These are phyloP conservation scores for Trametes cubensis DNA, from an alignment of 768 basidiomycete genomes.

Conservation along the genomic window DNA sequence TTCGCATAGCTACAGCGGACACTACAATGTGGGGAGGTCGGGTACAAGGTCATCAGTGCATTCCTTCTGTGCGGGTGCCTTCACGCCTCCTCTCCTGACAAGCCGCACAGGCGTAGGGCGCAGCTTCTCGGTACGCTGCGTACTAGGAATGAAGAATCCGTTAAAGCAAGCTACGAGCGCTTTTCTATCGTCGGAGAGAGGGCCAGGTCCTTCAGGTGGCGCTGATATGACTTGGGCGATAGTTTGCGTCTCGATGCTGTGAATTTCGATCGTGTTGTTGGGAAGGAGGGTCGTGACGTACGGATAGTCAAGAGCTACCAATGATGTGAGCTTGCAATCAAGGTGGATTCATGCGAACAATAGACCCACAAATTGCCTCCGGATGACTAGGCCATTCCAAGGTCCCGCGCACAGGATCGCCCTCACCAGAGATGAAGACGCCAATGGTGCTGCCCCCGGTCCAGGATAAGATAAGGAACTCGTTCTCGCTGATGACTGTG, in stretches of 20 bases:
- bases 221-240: constrained; percentile 71
- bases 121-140: constrained; percentile 45
- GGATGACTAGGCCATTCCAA: constrained; percentile 86
- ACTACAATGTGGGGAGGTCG: constrained; percentile 14
- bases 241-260: constrained; percentile 73
- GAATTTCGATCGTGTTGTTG: constrained; percentile 79
- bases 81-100: constrained; percentile 16
- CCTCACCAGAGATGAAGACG: constrained; percentile 80
- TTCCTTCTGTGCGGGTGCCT: not conserved
- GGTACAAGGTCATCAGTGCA: not conserved
- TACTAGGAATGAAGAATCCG: constrained; percentile 48
- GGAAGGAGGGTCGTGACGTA: constrained; percentile 78
- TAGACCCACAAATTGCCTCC: constrained; percentile 59
- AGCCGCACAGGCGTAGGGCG: constrained; percentile 37
- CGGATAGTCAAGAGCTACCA: constrained; percentile 76
- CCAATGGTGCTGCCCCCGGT: constrained; percentile 82
- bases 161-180: constrained; percentile 36
- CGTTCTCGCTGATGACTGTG: constrained; percentile 70
- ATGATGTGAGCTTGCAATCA: not conserved
- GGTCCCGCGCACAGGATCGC: constrained; percentile 89
- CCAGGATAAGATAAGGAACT: constrained; percentile 87
- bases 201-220: constrained; percentile 35
- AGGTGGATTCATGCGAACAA: not conserved
- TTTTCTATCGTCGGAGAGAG: constrained; percentile 33
- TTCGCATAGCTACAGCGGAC: not conserved